Base-by-base conservation (phyloP, 1,284 basidiomycete genomes). In the Naganishia sp. region DNA sequence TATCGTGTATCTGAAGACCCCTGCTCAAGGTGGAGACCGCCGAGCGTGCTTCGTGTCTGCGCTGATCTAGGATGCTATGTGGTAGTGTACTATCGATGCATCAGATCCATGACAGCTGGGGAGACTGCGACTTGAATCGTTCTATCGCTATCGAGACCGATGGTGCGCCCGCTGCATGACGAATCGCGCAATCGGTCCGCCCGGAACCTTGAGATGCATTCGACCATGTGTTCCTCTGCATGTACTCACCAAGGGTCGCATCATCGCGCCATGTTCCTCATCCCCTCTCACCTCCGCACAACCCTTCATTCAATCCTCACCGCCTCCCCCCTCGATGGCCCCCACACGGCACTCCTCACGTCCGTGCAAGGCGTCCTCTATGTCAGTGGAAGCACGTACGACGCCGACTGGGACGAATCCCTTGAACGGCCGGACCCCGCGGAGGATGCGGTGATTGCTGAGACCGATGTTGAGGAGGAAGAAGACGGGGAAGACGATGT, bases 271-370 rank as follows among this genome's bases (percentile, higher is more conserved):
- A 67, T 67, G 66, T 67, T 67, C 46, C 66, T 67, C 45, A 55
- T 67, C 31, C 61, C 66, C 16, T 56, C 46, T 6, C 66, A 64
- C 31, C 52, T 67, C 48, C 66, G 66, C 21, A 21, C 28, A n/a
- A 25, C 55, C 15, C 66, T 67, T n/a, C 60, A 57, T 31, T 67
- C 66, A 21, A 21, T 67, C 21, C 54, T 67, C 48, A 56, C 60
- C 25, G 60, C 54, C 45, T 44, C 53, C 23, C 13, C 66, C 6
- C 6, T 7, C 7, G 54, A 57, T 16, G 66, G 66, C 21, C 66
- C 66, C 4, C 66, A 67, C 49, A 67, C 66, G 10, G 66, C 54
- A 18, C 61, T 67, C 28, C 18, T 63, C 31, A 55, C 61, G 13
- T 54, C 61, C 3, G 48, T 55, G 2, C 54, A 56, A 9, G 66